Evolutionary conservation across 176 grass and related monocot genomes (phyloP).

Genomic region (Bolboschoenus planiculmis): DNA sequence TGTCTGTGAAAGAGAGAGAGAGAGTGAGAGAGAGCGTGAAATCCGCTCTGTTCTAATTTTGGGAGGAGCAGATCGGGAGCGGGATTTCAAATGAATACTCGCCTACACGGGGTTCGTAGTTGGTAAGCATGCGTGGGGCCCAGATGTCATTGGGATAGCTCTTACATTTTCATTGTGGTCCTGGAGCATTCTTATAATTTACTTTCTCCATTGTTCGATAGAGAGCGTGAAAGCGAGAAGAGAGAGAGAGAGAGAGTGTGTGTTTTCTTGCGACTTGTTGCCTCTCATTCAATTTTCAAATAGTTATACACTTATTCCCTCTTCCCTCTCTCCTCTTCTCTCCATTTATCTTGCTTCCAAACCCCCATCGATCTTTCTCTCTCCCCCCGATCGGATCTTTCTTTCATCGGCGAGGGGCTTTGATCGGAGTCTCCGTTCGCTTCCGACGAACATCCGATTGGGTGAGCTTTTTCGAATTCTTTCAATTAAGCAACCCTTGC

Average conservation of each 20-base stretch:
- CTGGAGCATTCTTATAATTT: not conserved
- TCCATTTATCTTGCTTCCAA: not conserved
- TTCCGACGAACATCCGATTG: not conserved
- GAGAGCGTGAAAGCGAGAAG: not conserved
- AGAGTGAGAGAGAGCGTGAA: not conserved
- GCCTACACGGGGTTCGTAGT: not conserved
- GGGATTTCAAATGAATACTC: not conserved
- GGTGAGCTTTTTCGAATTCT: not conserved
- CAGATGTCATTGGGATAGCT: not conserved
- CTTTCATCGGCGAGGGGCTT: not conserved
- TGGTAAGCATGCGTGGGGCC: not conserved
- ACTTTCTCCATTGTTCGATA: not conserved
- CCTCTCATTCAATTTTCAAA: slow-evolving; percentile 8
- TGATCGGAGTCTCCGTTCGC: not conserved
- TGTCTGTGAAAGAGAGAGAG: not conserved
- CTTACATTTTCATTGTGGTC: not conserved
- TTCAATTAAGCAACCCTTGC: not conserved
- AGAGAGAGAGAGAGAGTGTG: not conserved
- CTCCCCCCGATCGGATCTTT: not conserved
- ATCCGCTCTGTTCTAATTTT: not conserved
- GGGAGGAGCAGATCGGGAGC: not conserved
- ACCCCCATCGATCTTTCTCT: not conserved
- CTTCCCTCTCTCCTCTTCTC: not conserved
- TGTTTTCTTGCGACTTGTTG: not conserved
- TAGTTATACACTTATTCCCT: too few relatives aligned